These are phyloP conservation scores for Gossypium herbaceum DNA, from an alignment of 345 rosid genomes.

Conservation along the genomic window DNA sequence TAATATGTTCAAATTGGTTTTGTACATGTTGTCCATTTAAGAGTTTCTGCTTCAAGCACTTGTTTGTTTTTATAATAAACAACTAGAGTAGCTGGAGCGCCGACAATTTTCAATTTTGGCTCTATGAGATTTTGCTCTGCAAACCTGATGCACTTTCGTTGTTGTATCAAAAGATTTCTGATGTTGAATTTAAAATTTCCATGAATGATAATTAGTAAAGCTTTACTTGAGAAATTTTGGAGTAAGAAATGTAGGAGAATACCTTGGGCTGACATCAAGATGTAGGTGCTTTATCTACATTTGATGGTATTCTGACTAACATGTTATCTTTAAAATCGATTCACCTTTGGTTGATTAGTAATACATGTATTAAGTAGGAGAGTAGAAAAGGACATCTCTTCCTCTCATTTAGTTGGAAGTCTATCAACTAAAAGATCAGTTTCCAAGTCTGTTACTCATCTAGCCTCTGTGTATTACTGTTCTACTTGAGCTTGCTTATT, in stretches of 20 bases:
- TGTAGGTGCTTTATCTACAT: neutral
- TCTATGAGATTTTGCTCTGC: neutral
- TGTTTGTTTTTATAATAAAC: neutral
- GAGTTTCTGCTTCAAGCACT: neutral
- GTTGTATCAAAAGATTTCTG: neutral
- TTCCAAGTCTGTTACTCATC: neutral
- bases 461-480: neutral
- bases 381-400: neutral
- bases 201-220: neutral
- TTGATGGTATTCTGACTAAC: neutral
- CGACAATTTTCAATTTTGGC: neutral
- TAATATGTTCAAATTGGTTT: neutral
- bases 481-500: neutral
- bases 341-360: neutral
- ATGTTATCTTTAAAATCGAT: neutral
- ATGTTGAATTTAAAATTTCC: neutral
- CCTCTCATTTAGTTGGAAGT: neutral
- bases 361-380: neutral
- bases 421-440: neutral
- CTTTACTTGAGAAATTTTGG: neutral
- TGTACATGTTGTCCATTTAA: neutral
- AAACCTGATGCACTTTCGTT: neutral
- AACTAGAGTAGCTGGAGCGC: neutral
- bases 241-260: neutral
- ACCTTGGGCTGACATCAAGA: neutral